Evolutionary conservation across 768 basidiomycete genomes (phyloP).

Genomic region (Steccherinum ochraceum): DNA sequence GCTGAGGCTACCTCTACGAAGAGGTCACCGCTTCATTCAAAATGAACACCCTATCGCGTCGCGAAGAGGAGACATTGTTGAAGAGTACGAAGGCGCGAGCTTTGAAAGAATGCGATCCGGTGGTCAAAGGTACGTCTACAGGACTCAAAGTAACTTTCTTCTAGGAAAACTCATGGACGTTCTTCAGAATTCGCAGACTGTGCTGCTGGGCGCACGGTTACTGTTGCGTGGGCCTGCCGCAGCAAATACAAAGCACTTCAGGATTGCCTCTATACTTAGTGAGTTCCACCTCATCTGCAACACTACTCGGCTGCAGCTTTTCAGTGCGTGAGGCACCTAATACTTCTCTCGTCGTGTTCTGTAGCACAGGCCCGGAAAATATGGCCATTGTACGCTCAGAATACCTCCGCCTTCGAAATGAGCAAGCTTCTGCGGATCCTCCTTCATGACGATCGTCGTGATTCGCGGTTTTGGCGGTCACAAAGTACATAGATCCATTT

Average conservation of each 20-base stretch:
- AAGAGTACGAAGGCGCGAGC: slow-evolving; percentile 79
- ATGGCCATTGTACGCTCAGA: slow-evolving; percentile 70
- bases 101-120: slow-evolving; percentile 66
- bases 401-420: slow-evolving; percentile 61
- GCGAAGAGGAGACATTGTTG: slow-evolving; percentile 81
- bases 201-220: slow-evolving; percentile 71
- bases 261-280: slow-evolving; percentile 78
- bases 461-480: too few relatives aligned
- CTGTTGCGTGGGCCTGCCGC: slow-evolving; percentile 82
- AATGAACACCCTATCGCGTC: slow-evolving; percentile 82
- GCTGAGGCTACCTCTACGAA: too few relatives aligned
- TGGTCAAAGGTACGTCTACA: slow-evolving; percentile 66
- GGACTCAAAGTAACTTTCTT: background rate
- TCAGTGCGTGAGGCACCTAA: background rate
- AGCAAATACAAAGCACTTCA: slow-evolving; percentile 63
- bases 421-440: slow-evolving; percentile 14
- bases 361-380: slow-evolving; percentile 65
- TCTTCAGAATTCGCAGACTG: slow-evolving; percentile 77
- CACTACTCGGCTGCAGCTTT: background rate
- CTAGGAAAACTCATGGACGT: background rate
- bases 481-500: background rate
- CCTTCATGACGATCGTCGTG: too few relatives aligned
- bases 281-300: too few relatives aligned
- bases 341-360: background rate
- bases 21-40: too few relatives aligned